Conservation (phyloP, 768 basidiomycete species). For the Amanita inopinata region DNA sequence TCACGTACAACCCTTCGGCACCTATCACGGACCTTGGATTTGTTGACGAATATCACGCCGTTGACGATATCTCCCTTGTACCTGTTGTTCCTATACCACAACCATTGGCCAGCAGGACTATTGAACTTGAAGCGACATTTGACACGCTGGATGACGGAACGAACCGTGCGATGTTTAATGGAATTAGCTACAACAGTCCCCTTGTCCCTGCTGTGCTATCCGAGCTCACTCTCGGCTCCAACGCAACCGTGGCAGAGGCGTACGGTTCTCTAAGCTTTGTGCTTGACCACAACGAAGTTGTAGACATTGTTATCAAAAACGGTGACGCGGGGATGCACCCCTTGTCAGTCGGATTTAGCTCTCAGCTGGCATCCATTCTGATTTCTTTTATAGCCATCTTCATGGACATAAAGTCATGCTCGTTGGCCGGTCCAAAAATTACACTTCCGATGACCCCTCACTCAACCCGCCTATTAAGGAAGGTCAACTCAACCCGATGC, state of each 20-base stretch:
- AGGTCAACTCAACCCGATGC: conserved; percentile 77
- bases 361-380: background rate
- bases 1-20: conserved; percentile 58
- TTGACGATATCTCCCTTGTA: conserved; percentile 60
- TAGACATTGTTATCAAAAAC: conserved; percentile 73
- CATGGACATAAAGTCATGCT: conserved; percentile 88
- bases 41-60: conserved; percentile 47
- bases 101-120: conserved; percentile 40
- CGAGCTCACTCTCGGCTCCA: conserved; percentile 62
- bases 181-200: conserved; percentile 57
- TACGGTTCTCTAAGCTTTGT: conserved; percentile 80
- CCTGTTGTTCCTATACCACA: conserved; percentile 49
- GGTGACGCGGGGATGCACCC: conserved; percentile 71
- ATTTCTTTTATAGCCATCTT: conserved; percentile 51
- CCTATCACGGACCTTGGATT: conserved; percentile 42
- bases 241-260: conserved; percentile 53
- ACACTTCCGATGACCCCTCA: conserved; percentile 58
- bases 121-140: conserved; percentile 68
- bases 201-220: conserved; percentile 73
- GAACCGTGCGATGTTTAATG: conserved; percentile 73
- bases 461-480: conserved; percentile 77
- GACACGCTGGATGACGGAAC: conserved; percentile 82
- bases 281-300: conserved; percentile 61
- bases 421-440: conserved; percentile 61
- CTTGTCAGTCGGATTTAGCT: conserved; percentile 44